These are phyloP conservation scores for Lasiosphaeria miniovina DNA, from an alignment of 495 filamentous ascomycete genomes.

Conservation along the genomic window DNA sequence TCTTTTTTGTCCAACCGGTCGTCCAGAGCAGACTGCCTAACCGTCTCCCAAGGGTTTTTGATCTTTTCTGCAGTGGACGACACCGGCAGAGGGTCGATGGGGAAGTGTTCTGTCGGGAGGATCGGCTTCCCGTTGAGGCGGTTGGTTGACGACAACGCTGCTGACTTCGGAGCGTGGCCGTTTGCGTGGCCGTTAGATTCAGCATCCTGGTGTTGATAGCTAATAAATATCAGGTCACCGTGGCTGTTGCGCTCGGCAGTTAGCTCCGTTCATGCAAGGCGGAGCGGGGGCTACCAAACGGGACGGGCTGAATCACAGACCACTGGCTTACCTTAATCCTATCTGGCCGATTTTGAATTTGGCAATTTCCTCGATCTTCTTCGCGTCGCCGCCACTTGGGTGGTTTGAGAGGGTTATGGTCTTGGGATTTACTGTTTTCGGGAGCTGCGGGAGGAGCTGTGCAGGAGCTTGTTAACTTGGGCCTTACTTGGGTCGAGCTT, in stretches of 20 bases:
- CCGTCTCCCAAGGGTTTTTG: constrained; percentile 90
- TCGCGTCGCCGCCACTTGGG: constrained; percentile 70
- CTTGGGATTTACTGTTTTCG: constrained; percentile 62
- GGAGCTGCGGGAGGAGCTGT: constrained; percentile 45
- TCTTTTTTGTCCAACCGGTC: constrained; percentile 81
- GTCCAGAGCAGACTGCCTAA: constrained; percentile 82
- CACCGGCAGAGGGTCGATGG: constrained; percentile 57
- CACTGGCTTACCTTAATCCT: constrained; percentile 59
- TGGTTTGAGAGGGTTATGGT: constrained; percentile 79
- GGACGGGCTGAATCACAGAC: not conserved
- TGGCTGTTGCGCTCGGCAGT: constrained; percentile 53
- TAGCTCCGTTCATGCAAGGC: constrained; percentile 12
- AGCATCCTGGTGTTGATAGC: constrained; percentile 56
- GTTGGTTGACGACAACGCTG: constrained; percentile 46
- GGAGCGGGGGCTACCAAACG: not conserved
- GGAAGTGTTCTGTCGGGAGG: constrained; percentile 61
- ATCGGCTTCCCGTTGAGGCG: constrained; percentile 78
- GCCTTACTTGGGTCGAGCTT: too few relatives aligned
- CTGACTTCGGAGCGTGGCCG: constrained; percentile 39
- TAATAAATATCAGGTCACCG: constrained; percentile 85
- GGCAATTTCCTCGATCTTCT: constrained; percentile 63
- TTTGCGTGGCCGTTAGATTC: constrained; percentile 29
- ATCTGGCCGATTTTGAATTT: constrained; percentile 66
- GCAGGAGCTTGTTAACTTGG: constrained; percentile 9
- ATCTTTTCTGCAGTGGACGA: constrained; percentile 59